Evolutionary conservation across 75 land plant genomes (phyloP).

Genomic region (Isoetes taiwanensis): DNA sequence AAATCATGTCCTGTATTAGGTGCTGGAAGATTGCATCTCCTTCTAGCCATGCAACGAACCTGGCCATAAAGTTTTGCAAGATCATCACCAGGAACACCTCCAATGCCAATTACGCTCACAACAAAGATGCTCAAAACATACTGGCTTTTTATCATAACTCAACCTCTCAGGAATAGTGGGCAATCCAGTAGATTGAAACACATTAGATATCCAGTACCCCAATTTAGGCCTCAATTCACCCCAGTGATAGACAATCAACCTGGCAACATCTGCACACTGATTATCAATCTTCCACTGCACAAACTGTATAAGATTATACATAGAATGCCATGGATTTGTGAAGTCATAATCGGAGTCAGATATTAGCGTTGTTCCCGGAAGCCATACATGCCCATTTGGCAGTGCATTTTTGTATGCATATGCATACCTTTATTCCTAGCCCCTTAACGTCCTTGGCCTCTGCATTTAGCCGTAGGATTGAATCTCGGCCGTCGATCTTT

Average conservation of each 20-base stretch:
- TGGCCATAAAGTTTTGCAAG: slow-evolving; percentile 17
- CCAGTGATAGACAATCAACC: slow-evolving; percentile 47
- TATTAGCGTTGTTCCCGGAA: slow-evolving; percentile 15
- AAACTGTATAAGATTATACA: slow-evolving; percentile 19
- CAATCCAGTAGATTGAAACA: too few species aligned
- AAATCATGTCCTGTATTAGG: too few species aligned
- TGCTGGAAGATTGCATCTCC: slow-evolving; percentile 26
- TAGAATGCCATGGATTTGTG: slow-evolving; percentile 19
- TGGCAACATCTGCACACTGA: too few species aligned
- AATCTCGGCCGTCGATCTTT: too few species aligned
- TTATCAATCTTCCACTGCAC: too few species aligned
- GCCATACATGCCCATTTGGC: neutral
- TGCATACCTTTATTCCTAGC: too few species aligned
- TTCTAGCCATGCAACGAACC: slow-evolving; percentile 40
- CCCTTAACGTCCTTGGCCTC: too few species aligned
- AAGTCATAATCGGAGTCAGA: slow-evolving; percentile 14
- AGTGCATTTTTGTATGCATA: slow-evolving; percentile 9
- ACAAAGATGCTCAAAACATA: slow-evolving; percentile 61
- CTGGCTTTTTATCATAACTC: too few species aligned
- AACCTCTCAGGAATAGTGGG: too few species aligned
- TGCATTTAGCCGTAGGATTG: too few species aligned
- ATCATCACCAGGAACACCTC: slow-evolving; percentile 20
- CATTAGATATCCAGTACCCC: slow-evolving; percentile 19
- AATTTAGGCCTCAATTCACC: slow-evolving; percentile 10
- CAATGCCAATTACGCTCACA: slow-evolving; percentile 39